These are phyloP conservation scores for Grosmannia huntii DNA, from an alignment of 2,329 filamentous ascomycete genomes.

Conservation along the genomic window DNA sequence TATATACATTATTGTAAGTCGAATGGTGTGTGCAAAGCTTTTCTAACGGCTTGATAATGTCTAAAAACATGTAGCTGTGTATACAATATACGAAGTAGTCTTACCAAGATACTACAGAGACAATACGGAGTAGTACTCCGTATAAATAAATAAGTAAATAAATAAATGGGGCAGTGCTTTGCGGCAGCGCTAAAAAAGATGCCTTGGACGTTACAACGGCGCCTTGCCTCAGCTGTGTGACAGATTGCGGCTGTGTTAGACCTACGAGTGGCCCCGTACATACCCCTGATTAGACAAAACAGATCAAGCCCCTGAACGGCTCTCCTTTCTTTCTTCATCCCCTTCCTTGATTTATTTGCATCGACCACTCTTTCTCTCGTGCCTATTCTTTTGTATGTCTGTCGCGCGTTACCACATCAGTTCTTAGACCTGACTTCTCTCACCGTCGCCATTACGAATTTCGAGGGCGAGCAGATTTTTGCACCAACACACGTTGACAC, in stretches of 20 bases:
- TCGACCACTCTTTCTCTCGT: background rate
- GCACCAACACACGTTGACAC: background rate
- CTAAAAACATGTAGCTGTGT: no score
- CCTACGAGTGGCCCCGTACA: background rate
- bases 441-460: background rate
- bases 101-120: no score
- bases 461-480: background rate
- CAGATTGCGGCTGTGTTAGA: constrained; percentile 1
- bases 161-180: background rate
- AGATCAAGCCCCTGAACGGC: background rate
- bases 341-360: background rate
- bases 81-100: no score
- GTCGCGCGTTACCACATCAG: background rate
- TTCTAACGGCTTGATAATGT: no score
- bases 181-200: background rate
- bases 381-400: background rate
- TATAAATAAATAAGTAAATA: no score
- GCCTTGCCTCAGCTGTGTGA: constrained; percentile 2
- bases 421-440: background rate
- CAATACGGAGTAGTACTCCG: no score
- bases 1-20: background rate
- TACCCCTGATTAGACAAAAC: background rate
- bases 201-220: background rate
- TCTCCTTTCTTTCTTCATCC: constrained; percentile 2
- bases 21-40: background rate